Conservation (phyloP, 768 basidiomycete genomes). For the Trametes maxima region DNA sequence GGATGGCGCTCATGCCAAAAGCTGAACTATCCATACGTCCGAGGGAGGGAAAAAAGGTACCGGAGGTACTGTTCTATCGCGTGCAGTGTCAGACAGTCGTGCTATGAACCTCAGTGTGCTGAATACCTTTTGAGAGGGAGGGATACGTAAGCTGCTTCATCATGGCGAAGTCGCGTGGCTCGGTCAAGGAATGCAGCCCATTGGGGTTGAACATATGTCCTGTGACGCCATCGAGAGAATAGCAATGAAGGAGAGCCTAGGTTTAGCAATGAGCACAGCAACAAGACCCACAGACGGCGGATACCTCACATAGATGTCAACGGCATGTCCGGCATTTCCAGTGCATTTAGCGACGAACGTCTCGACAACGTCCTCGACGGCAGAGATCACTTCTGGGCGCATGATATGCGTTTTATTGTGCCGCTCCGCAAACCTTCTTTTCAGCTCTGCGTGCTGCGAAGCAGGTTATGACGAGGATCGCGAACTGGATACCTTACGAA, state of each 20-base stretch:
- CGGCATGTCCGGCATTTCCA: constrained; percentile 3
- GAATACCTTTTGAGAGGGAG: constrained; percentile 11
- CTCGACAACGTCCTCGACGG: constrained; percentile 19
- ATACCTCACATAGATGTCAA: constrained; percentile 21
- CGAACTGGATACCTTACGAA: not conserved
- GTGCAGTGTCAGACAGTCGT: not conserved
- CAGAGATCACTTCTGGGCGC: constrained; percentile 17
- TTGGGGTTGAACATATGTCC: constrained; percentile 25
- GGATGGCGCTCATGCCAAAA: not conserved
- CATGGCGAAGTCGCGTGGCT: constrained; percentile 13
- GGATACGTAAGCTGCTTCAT: constrained; percentile 25
- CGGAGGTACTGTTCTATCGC: constrained; percentile 17
- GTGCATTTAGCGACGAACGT: constrained; percentile 17
- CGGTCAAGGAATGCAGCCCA: constrained; percentile 17
- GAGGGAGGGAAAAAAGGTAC: constrained; percentile 19
- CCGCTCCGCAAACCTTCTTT: constrained; percentile 23
- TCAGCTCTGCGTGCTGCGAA: constrained; percentile 19
- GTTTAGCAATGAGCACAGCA: not conserved
- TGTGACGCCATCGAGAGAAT: constrained; percentile 25
- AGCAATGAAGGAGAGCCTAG: constrained; percentile 25
- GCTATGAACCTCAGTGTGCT: too few species aligned
- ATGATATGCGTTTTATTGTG: constrained; percentile 24
- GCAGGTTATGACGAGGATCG: not conserved
- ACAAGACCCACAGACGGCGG: too few species aligned
- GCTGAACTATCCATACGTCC: not conserved